phyloP scores from a whole-genome alignment of 2,329 filamentous ascomycete species.

The Diaporthe ampelina region DNA sequence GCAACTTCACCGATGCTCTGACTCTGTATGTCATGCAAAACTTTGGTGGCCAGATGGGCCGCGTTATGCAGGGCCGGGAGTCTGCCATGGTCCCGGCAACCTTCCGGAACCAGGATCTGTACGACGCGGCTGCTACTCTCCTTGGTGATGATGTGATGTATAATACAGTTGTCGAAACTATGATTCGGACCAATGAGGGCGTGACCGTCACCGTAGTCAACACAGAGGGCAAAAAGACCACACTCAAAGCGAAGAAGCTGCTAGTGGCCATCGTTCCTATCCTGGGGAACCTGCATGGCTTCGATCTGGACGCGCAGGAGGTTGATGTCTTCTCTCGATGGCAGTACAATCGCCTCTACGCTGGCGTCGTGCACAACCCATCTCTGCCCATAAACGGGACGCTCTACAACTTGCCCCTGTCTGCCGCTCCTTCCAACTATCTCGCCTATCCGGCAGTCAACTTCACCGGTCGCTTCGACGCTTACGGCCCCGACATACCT shows the following conservation, averaged over 20 bases:
- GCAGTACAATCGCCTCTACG: slow-evolving; percentile 44
- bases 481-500: slow-evolving; percentile 48
- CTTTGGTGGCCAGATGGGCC: slow-evolving; percentile 52
- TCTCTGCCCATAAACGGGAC: slow-evolving; percentile 44
- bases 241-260: slow-evolving; percentile 48
- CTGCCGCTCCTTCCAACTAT: slow-evolving; percentile 44
- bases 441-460: slow-evolving; percentile 44
- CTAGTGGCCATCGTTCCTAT: slow-evolving; percentile 46
- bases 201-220: slow-evolving; percentile 49
- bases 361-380: slow-evolving; percentile 47
- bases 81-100: slow-evolving; percentile 52
- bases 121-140: slow-evolving; percentile 52
- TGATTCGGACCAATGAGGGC: slow-evolving; percentile 49
- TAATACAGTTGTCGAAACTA: slow-evolving; percentile 50
- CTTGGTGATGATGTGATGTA: slow-evolving; percentile 55
- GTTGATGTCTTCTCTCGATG: slow-evolving; percentile 41
- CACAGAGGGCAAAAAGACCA: slow-evolving; percentile 42
- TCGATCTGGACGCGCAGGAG: slow-evolving; percentile 43
- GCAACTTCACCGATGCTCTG: slow-evolving; percentile 57
- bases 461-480: slow-evolving; percentile 48
- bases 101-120: slow-evolving; percentile 56
- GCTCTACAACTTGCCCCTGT: slow-evolving; percentile 45
- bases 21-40: slow-evolving; percentile 62
- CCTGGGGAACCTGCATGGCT: slow-evolving; percentile 43
- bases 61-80: slow-evolving; percentile 49